Evolutionary conservation across 2,329 filamentous ascomycete genomes (phyloP), one percentile per base, ranked within the genome.

Genomic region (Elsinoe fawcettii): DNA sequence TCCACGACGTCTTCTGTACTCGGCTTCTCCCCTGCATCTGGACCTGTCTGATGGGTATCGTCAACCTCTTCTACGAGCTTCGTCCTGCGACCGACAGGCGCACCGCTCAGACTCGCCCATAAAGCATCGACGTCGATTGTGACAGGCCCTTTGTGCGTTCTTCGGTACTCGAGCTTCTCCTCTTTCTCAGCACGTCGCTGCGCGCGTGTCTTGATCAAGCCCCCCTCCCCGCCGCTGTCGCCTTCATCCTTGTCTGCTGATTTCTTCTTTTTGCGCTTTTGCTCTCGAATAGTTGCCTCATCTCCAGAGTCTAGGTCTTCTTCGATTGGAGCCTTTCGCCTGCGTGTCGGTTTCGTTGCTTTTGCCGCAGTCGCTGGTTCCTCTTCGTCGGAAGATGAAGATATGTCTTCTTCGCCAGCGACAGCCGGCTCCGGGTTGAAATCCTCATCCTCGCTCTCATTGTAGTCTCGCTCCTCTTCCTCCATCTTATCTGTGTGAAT

Each of bases 121-220:
- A 82, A 60, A 16, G 74, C 73, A 59, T 82, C 73, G 4, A 82
- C 77, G 59, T 82, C 78, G 37, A 81, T 72, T 0, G 80, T 81
- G 51, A 78, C 78, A 27, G 74, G 73, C 44, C 75, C 76, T 56
- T 54, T 62, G 27, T 47, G 61, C 60, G 72, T 71, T 51, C 70
- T 74, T 43, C 75, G 75, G 12, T 77, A 65, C 5, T 77, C 69
- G 66, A 74, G 75, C 55, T 72, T 72, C 63, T 78, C 74, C 65
- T 76, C 73, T 60, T 76, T 71, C 63, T 78, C 74, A 32, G 69
- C 72, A 60, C 71, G 71, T 58, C 75, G 74, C 71, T 81, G 80
- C 16, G 76, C 75, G 51, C 80, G 70, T 20, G 80, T 81, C 61
- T 75, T 76, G 30, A 81, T 75, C 60, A 80, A 74, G 0, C 77